A percentile compares a stretch with the other conserved stretches of the same genome.
These are phyloP conservation scores for Tephrocybe sp. DNA, from an alignment of 768 basidiomycete genomes.

Conservation along the genomic window DNA sequence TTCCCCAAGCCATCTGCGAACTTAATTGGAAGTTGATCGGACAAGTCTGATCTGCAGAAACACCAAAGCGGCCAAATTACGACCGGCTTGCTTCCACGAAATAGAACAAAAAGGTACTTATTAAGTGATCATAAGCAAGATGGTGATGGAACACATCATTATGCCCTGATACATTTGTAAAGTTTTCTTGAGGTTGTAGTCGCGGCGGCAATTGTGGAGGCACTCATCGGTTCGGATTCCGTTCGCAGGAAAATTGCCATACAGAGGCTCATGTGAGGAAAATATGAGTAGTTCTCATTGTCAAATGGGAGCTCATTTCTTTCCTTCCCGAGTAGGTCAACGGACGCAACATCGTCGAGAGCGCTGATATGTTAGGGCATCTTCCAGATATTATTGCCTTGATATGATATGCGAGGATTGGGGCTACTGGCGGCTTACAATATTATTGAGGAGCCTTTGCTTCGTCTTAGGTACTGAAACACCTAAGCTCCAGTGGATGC, in stretches of 20 bases:
- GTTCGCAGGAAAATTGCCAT: slow-evolving; percentile 94
- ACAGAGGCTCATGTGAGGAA: slow-evolving; percentile 79
- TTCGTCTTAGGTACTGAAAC: too few species aligned
- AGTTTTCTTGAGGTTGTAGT: slow-evolving; percentile 89
- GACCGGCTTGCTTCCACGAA: slow-evolving; percentile 78
- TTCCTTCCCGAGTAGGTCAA: slow-evolving; percentile 92
- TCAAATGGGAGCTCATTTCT: slow-evolving; percentile 25
- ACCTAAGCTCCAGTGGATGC: too few species aligned
- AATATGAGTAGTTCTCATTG: too few species aligned
- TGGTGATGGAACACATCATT: slow-evolving; percentile 39
- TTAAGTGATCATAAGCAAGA: neutral
- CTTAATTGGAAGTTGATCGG: slow-evolving; percentile 94
- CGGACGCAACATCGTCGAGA: slow-evolving; percentile 92
- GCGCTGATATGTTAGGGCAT: slow-evolving; percentile 98
- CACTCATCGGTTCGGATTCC: slow-evolving; percentile 97
- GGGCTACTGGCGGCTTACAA: too few species aligned
- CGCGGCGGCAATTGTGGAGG: slow-evolving; percentile 85
- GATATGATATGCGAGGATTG: too few species aligned
- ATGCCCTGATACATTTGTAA: slow-evolving; percentile 91
- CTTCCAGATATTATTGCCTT: slow-evolving; percentile 50
- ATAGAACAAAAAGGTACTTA: neutral
- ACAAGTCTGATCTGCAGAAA: slow-evolving; percentile 90
- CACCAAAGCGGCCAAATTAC: slow-evolving; percentile 94
- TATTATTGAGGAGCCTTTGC: too few species aligned
- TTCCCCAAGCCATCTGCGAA: slow-evolving; percentile 96